These are phyloP conservation scores for Venturia oleaginea DNA, from an alignment of 2,329 filamentous ascomycete species.

Conservation along the genomic window DNA sequence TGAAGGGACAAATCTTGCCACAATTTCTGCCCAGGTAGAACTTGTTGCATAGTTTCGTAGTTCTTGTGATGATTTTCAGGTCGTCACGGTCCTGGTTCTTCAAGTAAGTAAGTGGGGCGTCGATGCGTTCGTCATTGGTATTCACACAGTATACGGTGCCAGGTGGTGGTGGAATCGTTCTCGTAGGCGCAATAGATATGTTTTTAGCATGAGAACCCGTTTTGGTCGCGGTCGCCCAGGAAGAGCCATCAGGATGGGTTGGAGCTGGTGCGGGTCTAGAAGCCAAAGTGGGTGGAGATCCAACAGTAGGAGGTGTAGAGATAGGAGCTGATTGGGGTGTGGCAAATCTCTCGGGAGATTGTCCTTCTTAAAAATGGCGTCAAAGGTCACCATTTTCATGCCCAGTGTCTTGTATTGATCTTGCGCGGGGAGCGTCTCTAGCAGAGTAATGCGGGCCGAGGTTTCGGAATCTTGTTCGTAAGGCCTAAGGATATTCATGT, in stretches of 20 bases:
- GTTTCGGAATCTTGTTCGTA: constrained; percentile 33
- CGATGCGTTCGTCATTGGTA: constrained; percentile 32
- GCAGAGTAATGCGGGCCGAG: constrained; percentile 33
- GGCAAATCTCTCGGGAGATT: constrained; percentile 20
- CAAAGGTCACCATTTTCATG: constrained; percentile 31
- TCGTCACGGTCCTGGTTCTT: constrained; percentile 24
- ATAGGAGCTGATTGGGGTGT: constrained; percentile 7
- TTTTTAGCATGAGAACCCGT: constrained; percentile 37
- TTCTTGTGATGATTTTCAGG: constrained; percentile 22
- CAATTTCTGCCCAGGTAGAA: constrained; percentile 31
- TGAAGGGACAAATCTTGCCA: constrained; percentile 31
- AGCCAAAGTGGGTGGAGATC: neutral
- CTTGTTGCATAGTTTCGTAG: constrained; percentile 29
- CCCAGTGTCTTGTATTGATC: constrained; percentile 34
- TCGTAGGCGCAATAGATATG: constrained; percentile 28
- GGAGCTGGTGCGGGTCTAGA: neutral
- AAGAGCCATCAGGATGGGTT: neutral
- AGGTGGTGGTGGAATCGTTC: constrained; percentile 23
- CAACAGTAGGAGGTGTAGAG: neutral
- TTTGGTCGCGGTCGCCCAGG: constrained; percentile 15
- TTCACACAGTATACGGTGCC: constrained; percentile 23
- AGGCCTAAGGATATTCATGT: constrained; percentile 35
- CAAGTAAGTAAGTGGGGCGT: constrained; percentile 34
- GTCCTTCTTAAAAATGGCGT: constrained; percentile 33
- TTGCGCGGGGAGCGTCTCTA: constrained; percentile 35